phyloP scores from a whole-genome alignment of 2,329 filamentous ascomycete genomes.

The Cryphonectria nitschkei region DNA sequence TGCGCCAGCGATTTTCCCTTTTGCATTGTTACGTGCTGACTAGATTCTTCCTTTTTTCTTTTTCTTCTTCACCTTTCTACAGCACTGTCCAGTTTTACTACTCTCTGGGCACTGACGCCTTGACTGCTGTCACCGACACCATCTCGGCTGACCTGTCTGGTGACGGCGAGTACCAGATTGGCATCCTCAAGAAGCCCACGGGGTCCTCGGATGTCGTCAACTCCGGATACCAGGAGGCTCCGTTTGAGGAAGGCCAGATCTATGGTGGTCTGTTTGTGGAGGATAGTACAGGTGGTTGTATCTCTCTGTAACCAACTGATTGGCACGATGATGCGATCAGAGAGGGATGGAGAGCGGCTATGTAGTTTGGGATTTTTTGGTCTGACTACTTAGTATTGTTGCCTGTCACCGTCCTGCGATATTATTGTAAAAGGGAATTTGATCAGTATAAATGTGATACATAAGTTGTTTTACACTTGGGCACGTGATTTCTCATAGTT shows the following conservation, averaged over 20 bases:
- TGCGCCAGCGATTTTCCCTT: not conserved
- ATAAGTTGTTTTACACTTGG: too few species aligned
- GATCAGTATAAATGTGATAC: too few species aligned
- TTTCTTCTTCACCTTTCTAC: not conserved
- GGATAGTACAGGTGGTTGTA: constrained; percentile 46
- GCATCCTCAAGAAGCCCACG: constrained; percentile 60
- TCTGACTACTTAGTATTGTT: too few species aligned
- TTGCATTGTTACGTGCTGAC: not conserved
- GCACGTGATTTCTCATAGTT: too few species aligned
- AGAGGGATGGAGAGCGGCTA: too few species aligned
- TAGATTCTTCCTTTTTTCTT: not conserved
- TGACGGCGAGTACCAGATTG: constrained; percentile 59
- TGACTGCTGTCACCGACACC: constrained; percentile 51
- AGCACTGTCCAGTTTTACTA: constrained; percentile 62
- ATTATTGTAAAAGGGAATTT: too few species aligned
- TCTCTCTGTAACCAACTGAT: constrained; percentile 41
- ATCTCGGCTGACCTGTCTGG: constrained; percentile 56
- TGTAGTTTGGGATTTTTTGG: not conserved
- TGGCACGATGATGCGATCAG: not conserved
- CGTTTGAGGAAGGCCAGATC: constrained; percentile 52
- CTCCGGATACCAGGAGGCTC: constrained; percentile 51
- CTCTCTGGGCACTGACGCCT: constrained; percentile 50
- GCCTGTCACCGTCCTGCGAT: too few species aligned
- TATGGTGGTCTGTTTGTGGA: constrained; percentile 57
- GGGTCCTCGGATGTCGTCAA: constrained; percentile 56